Conservation (phyloP, 257 asterid genomes). For the Nicotiana tomentosiformis region DNA sequence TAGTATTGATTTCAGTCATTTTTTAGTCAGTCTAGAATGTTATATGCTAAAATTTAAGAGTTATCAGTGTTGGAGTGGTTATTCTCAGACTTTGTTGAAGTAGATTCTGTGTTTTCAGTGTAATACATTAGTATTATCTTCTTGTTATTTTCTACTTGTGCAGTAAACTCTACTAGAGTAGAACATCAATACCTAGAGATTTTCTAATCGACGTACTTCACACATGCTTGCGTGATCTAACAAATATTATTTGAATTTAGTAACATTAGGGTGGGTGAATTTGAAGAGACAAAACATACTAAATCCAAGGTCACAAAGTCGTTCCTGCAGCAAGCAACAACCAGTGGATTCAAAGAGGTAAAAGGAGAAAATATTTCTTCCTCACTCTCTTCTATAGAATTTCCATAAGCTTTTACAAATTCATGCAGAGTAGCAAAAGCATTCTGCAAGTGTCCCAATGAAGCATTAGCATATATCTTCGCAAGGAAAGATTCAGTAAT, state of each 20-base stretch:
- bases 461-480: conserved; percentile 66
- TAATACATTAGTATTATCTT: too few relatives aligned
- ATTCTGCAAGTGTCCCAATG: conserved; percentile 67
- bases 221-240: not conserved
- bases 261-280: not conserved
- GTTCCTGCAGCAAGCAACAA: conserved; percentile 58
- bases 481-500: conserved; percentile 67
- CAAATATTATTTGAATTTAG: conserved; percentile 1
- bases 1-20: too few relatives aligned
- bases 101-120: too few relatives aligned
- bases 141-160: too few relatives aligned
- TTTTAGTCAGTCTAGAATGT: too few relatives aligned
- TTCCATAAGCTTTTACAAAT: conserved; percentile 53
- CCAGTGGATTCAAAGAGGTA: conserved; percentile 65
- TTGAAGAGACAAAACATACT: conserved; percentile 38
- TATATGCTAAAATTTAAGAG: too few relatives aligned
- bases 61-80: too few relatives aligned
- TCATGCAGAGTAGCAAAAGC: conserved; percentile 81
- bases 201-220: not conserved
- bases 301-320: conserved; percentile 66
- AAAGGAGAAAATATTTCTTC: conserved; percentile 61
- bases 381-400: conserved; percentile 32
- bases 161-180: not conserved
- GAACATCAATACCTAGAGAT: not conserved
- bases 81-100: too few relatives aligned